Conservation (phyloP, 1,139 yeast genomes). For the Arxiozyma slooffiae region DNA sequence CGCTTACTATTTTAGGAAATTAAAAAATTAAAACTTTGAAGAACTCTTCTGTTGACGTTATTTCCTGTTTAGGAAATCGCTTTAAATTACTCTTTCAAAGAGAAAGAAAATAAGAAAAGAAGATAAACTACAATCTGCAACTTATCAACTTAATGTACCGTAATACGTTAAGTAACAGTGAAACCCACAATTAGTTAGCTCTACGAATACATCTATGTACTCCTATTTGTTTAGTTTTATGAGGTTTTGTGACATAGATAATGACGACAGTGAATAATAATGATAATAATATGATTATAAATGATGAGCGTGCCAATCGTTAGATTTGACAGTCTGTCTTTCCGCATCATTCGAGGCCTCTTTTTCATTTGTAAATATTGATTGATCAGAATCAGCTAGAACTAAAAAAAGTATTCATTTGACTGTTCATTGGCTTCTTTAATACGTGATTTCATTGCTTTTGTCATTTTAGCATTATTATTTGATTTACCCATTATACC, state of each 20-base stretch:
- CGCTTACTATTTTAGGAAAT: background rate
- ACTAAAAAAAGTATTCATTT: conserved; percentile 10
- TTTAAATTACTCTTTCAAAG: too few relatives aligned
- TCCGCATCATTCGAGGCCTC: background rate
- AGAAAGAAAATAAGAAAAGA: background rate
- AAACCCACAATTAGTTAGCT: too few relatives aligned
- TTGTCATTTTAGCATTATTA: conserved; percentile 46
- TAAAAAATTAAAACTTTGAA: background rate
- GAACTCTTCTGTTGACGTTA: background rate
- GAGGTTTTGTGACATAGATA: too few relatives aligned
- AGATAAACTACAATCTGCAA: too few relatives aligned
- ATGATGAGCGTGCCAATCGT: conserved; percentile 9
- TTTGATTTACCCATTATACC: conserved; percentile 28
- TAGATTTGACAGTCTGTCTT: background rate
- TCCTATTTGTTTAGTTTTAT: too few relatives aligned
- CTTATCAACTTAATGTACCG: too few relatives aligned
- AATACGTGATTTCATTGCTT: conserved; percentile 42
- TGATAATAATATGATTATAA: background rate
- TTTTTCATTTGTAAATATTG: background rate
- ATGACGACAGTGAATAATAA: background rate
- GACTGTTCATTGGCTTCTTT: conserved; percentile 21
- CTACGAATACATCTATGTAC: too few relatives aligned
- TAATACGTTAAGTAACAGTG: too few relatives aligned
- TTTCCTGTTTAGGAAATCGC: background rate
- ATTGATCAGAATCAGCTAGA: background rate